Base-by-base conservation (phyloP, 257 asterid species). In the Jacaranda mimosifolia region DNA sequence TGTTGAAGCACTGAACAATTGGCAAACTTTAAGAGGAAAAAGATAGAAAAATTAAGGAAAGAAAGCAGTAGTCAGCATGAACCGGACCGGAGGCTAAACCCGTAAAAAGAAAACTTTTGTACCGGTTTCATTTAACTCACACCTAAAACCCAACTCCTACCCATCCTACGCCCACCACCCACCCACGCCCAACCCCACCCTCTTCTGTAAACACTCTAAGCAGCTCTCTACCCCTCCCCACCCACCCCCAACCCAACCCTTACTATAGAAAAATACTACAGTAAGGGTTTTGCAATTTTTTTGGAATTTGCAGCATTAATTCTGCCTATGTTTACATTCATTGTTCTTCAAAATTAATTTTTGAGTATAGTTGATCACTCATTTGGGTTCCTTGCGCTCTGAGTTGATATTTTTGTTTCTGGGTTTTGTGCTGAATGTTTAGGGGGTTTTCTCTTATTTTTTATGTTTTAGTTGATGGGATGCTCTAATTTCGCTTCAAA, bases 91-190 rank as follows among this genome's bases (percentile, higher is more conserved):
- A 38, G 19, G 55, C 7, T 51, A n/a, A 79, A 68, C 17, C 64
- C 49, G 72, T 38, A 46, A 38, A 67, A 21, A 4, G 4, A 40
- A 51, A 38, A 45, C 3, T 40, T 65, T 18, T 68, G 19, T 6
- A 36, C 58, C 65, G 75, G 76, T 58, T 59, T 72, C 77, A 77
- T 63, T 78, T 19, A 78, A 78, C 75, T 74, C 86, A 62, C 43
- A 69, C 86, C 82, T 77, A 82, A 68, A 63, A 40, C 79, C 82
- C 82, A 77, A 64, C 81, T 32, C 79, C 75, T 14, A 70, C 76
- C 80, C 82, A 65, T 72, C 83, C 68, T 45, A 49, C 55, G 7
- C 60, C 8, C 62, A 43, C 65, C 40, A 65, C 77, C 52, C 77
- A 39, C 63, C 75, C 76, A 42, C 52, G 39, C 46, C 7, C 7